These are phyloP conservation scores for Malbranchea cinnamomea DNA, from an alignment of 2,329 filamentous ascomycete species.

Conservation along the genomic window DNA sequence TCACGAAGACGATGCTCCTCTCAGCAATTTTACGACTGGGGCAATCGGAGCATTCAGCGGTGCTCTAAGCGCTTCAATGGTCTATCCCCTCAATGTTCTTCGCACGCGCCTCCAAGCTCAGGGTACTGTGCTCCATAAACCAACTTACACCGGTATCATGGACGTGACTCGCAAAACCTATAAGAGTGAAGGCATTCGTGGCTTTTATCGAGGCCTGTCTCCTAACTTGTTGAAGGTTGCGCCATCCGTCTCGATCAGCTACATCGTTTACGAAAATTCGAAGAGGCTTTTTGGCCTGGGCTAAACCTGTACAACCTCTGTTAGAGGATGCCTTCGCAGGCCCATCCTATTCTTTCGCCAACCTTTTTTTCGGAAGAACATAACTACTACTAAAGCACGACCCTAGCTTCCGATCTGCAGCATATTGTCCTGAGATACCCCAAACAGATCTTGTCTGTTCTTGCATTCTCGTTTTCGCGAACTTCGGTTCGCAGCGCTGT, in stretches of 20 bases:
- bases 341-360: too few relatives aligned
- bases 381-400: too few relatives aligned
- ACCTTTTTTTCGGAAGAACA: too few relatives aligned
- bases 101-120: conserved; percentile 87
- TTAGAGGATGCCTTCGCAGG: too few relatives aligned
- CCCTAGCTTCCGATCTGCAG: too few relatives aligned
- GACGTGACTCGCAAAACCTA: conserved; percentile 79
- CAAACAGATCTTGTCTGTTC: too few relatives aligned
- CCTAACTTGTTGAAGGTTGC: conserved; percentile 94
- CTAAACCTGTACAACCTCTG: too few relatives aligned
- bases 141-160: conserved; percentile 78
- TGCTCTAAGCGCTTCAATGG: conserved; percentile 79
- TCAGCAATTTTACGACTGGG: conserved; percentile 71
- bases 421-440: too few relatives aligned
- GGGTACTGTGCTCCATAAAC: conserved; percentile 78
- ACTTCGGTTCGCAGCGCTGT: too few relatives aligned
- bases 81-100: conserved; percentile 89
- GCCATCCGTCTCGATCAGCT: conserved; percentile 87
- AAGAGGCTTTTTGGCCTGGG: conserved; percentile 51
- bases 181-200: conserved; percentile 64
- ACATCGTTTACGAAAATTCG: conserved; percentile 82
- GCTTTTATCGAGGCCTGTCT: conserved; percentile 86
- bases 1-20: conserved; percentile 68
- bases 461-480: too few relatives aligned
- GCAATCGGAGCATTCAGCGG: conserved; percentile 83